Evolutionary conservation across 768 basidiomycete species (phyloP).

Genomic region (Collybiopsis luxurians): DNA sequence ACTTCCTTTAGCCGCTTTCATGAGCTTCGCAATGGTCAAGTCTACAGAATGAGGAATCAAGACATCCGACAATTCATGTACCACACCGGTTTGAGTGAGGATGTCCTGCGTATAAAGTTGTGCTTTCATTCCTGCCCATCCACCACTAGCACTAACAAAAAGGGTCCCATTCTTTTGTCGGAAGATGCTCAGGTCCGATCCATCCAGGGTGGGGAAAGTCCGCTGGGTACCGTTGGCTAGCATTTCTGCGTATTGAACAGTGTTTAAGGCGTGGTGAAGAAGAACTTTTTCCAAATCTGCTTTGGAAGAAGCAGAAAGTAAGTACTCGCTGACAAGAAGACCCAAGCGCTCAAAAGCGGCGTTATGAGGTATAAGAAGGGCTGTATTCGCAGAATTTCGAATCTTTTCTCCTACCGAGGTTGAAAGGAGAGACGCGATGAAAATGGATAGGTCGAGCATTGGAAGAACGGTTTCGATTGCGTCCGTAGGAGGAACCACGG

Average conservation of each 20-base stretch:
- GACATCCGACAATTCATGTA: slow-evolving; percentile 85
- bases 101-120: slow-evolving; percentile 58
- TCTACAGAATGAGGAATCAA: slow-evolving; percentile 86
- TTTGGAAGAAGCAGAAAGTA: slow-evolving; percentile 76
- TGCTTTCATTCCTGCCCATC: slow-evolving; percentile 71
- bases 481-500: slow-evolving; percentile 80
- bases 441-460: slow-evolving; percentile 82
- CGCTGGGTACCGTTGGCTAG: slow-evolving; percentile 64
- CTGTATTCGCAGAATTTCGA: slow-evolving; percentile 62
- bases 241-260: slow-evolving; percentile 67
- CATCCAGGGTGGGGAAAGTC: slow-evolving; percentile 81
- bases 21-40: slow-evolving; percentile 85
- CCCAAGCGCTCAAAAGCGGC: slow-evolving; percentile 87
- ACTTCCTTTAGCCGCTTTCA: slow-evolving; percentile 82
- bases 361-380: slow-evolving; percentile 88
- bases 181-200: slow-evolving; percentile 75
- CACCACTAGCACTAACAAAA: slow-evolving; percentile 66
- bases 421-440: slow-evolving; percentile 88
- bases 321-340: slow-evolving; percentile 77
- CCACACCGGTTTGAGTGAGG: slow-evolving; percentile 85
- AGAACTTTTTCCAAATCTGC: slow-evolving; percentile 81
- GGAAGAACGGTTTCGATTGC: slow-evolving; percentile 80
- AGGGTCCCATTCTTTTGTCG: slow-evolving; percentile 49
- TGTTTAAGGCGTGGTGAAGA: slow-evolving; percentile 80
- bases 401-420: slow-evolving; percentile 75